These are phyloP conservation scores for Phanerochaete sordida DNA, from an alignment of 768 basidiomycete species.

Conservation along the genomic window DNA sequence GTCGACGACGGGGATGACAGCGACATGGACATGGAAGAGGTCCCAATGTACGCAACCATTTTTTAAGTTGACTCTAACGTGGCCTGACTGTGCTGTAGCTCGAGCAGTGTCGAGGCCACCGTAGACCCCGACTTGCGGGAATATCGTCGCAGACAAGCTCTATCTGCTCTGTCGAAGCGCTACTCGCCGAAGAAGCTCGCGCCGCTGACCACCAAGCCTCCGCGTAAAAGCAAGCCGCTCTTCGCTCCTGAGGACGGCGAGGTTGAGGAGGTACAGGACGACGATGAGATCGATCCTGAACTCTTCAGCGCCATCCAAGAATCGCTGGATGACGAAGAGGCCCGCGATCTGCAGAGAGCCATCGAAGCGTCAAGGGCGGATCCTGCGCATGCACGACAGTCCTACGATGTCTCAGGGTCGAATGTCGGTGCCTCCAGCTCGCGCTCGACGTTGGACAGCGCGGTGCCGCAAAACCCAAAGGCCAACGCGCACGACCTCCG, in stretches of 20 bases:
- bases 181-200: constrained; percentile 36
- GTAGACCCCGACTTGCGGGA: constrained; percentile 63
- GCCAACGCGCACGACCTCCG: neutral
- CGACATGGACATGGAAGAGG: constrained; percentile 79
- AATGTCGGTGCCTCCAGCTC: constrained; percentile 17
- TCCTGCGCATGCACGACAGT: neutral
- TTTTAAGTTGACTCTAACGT: too few species aligned
- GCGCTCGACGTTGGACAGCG: constrained; percentile 2
- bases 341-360: constrained; percentile 23
- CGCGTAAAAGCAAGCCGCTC: constrained; percentile 42
- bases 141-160: constrained; percentile 57
- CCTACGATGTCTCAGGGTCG: constrained; percentile 7
- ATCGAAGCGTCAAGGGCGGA: constrained; percentile 25
- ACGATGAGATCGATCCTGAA: constrained; percentile 52
- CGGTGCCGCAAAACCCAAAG: constrained; percentile 2
- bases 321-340: constrained; percentile 46
- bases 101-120: too few species aligned
- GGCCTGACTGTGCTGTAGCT: too few species aligned
- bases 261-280: constrained; percentile 5
- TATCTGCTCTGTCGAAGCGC: constrained; percentile 54
- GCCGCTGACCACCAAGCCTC: constrained; percentile 28
- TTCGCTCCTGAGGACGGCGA: constrained; percentile 52
- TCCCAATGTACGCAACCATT: constrained; percentile 70
- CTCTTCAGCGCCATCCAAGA: constrained; percentile 60
- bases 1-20: constrained; percentile 33